Evolutionary conservation across 352 stramenopile genomes (phyloP).

Genomic region (Bremia lactucae): DNA sequence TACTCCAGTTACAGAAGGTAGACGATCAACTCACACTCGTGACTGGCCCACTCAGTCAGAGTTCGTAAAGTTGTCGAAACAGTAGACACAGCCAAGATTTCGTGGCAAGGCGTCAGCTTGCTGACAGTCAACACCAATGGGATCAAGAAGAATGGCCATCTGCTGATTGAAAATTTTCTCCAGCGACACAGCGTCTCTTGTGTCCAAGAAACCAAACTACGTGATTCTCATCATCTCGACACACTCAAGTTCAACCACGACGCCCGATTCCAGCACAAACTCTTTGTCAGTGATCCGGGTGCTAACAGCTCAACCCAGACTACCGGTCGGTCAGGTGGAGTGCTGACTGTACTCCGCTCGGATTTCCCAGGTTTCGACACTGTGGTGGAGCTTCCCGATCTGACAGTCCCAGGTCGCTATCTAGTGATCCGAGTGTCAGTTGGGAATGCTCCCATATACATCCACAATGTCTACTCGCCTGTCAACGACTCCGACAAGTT

Average conservation of each 20-base stretch:
- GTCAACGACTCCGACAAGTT: neutral
- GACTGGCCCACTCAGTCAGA: neutral
- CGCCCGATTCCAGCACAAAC: neutral
- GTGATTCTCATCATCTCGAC: neutral
- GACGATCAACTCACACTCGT: too few species aligned
- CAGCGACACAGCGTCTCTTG: too few species aligned
- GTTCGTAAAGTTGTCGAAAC: neutral
- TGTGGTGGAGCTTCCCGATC: neutral
- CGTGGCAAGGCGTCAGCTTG: too few species aligned
- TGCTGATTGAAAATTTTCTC: too few species aligned
- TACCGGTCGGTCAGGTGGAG: neutral
- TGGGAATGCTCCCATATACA: neutral
- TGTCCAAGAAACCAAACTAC: neutral
- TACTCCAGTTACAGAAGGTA: neutral
- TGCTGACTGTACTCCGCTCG: neutral
- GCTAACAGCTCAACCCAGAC: neutral
- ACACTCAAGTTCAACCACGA: neutral
- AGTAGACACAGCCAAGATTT: neutral
- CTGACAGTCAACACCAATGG: too few species aligned
- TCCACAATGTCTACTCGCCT: neutral
- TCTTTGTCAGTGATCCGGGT: neutral
- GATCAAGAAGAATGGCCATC: too few species aligned
- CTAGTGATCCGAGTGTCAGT: neutral
- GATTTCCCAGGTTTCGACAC: neutral
- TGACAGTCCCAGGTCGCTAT: neutral